Conservation (phyloP, 139 green algal genomes). For the Chlamydomonas sp. region DNA sequence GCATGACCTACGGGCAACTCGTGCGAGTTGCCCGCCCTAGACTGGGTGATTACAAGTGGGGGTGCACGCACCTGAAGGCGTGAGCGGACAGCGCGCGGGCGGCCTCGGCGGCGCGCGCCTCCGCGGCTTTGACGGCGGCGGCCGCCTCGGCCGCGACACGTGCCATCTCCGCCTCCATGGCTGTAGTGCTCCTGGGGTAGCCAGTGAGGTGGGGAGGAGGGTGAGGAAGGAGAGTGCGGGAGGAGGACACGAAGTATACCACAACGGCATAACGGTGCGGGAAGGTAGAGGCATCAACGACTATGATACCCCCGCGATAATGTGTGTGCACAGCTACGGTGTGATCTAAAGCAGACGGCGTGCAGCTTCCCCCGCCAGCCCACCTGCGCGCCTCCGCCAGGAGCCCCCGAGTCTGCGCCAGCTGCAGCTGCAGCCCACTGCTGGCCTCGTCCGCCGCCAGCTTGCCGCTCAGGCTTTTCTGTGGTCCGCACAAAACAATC, state of each 20-base stretch:
- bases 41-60: too few relatives aligned
- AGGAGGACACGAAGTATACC: too few relatives aligned
- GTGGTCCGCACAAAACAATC: too few relatives aligned
- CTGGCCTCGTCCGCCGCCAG: conserved; percentile 29
- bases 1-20: too few relatives aligned
- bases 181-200: not conserved
- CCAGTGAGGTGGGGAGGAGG: not conserved
- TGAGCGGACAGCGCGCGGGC: not conserved
- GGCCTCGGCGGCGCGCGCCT: not conserved
- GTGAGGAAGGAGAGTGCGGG: not conserved
- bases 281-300: too few relatives aligned
- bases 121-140: not conserved
- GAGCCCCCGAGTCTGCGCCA: conserved; percentile 25
- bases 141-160: not conserved
- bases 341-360: too few relatives aligned
- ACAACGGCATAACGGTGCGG: too few relatives aligned
- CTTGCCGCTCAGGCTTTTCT: conserved; percentile 11
- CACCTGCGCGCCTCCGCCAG: conserved; percentile 27
- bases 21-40: too few relatives aligned
- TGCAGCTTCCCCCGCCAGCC: not conserved
- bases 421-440: conserved; percentile 33
- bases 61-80: too few relatives aligned
- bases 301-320: too few relatives aligned
- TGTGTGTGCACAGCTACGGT: too few relatives aligned
- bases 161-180: not conserved